Base-by-base conservation (phyloP, 2,329 filamentous ascomycete species). In the Ascocoryne sarcoides region DNA sequence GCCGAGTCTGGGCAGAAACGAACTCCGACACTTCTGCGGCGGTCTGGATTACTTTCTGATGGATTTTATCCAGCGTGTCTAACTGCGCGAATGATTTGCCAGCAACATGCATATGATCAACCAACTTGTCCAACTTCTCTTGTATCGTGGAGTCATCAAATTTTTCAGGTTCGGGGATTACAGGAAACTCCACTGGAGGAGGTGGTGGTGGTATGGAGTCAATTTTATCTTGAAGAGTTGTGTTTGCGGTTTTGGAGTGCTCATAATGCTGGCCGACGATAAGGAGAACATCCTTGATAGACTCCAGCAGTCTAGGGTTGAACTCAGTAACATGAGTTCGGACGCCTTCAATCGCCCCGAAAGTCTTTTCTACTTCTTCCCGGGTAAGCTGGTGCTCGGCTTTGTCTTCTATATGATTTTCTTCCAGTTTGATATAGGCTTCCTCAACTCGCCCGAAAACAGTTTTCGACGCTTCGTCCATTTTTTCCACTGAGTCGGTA, bases 251-350 rank as follows among this genome's bases (percentile, higher is more conserved):
- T 62, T 89, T 87, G 10, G 87, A 84, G 57, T 94, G 85, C 52
- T 94, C 87, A 55, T 84, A 95, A 59, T 96, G 89, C 58, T 93
- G 77, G 17, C 79, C 82, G 40, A 95, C 84, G 17, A 93, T 71
- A 5, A 78, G 69, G 29, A 93, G 71, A n/a, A 96, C 79, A 54
- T 95, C 85, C 53, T 87, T 83, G 49, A 98, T 76, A 0, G 84
- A 77, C 39, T 90, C 81, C 42, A 95, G 74, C 50, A 96, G 84
- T 64, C 93, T 84, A 1, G 92, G 92, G 52, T 95, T 83, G 49
- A 83, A 82, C 59, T 95, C 88, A 7, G 75, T 75, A 20, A 94
- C 73, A 43, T 92, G 79, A 44, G 74, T 82, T 56, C 93, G 84
- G 1, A 96, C 68, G 17, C 77, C 79, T 50, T 84, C 81, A 12